Percentiles rank a stretch among this genome's conserved stretches.
These are phyloP conservation scores for Termitomyces sp. DNA, from an alignment of 768 basidiomycete genomes.

Conservation along the genomic window DNA sequence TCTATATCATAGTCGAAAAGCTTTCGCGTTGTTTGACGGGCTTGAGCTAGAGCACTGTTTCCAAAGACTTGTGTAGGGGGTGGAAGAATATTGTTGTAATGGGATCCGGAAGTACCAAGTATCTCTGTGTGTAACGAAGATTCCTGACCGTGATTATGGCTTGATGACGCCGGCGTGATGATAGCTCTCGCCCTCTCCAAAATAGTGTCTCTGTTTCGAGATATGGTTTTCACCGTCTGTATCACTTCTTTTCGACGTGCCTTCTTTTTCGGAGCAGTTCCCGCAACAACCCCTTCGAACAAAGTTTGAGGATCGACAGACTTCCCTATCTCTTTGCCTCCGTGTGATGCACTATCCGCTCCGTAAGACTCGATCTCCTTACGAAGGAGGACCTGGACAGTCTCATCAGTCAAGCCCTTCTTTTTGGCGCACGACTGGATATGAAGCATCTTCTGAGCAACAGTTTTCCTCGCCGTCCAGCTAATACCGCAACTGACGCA, in stretches of 20 bases:
- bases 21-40: conserved; percentile 9
- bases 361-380: conserved; percentile 32
- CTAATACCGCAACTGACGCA: conserved; percentile 60
- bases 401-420: conserved; percentile 44
- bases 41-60: conserved; percentile 28
- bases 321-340: conserved; percentile 19
- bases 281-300: conserved; percentile 47
- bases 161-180: conserved; percentile 16
- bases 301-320: conserved; percentile 30
- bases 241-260: conserved; percentile 27
- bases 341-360: conserved; percentile 12
- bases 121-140: conserved; percentile 12
- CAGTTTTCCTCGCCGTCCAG: conserved; percentile 70
- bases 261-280: conserved; percentile 41
- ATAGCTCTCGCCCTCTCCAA: conserved; percentile 30
- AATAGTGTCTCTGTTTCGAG: conserved; percentile 39
- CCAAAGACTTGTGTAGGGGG: conserved; percentile 34
- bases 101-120: background rate
- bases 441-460: conserved; percentile 58
- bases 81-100: background rate
- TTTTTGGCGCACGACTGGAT: conserved; percentile 67
- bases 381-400: conserved; percentile 44
- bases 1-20: conserved; percentile 7
- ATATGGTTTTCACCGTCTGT: conserved; percentile 40
- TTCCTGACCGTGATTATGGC: conserved; percentile 3